phyloP scores from a whole-genome alignment of 225 moss, liverwort and hornwort species.

The Bryoerythrophyllum caledonicum region DNA sequence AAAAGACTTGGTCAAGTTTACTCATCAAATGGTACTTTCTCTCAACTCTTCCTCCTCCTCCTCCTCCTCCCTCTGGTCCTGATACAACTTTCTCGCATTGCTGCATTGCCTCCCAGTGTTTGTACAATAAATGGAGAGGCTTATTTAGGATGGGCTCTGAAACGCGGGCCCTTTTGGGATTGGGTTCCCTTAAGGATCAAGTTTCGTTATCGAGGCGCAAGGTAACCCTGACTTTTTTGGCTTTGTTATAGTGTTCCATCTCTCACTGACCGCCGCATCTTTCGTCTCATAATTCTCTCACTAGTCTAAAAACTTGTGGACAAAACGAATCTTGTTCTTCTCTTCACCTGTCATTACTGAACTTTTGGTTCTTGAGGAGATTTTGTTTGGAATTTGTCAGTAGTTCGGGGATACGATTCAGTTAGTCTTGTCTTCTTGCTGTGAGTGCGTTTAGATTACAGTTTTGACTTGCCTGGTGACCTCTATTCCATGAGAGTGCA shows the following conservation, averaged over 20 bases:
- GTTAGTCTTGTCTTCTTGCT: neutral
- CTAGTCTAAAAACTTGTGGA: neutral
- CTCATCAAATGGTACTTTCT: constrained; percentile 92
- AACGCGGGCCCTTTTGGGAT: constrained; percentile 46
- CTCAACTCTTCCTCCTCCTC: constrained; percentile 18
- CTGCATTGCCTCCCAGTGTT: constrained; percentile 52
- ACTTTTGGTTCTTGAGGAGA: neutral
- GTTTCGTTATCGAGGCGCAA: constrained; percentile 57
- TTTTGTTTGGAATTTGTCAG: too few species aligned
- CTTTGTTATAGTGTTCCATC: constrained; percentile 24
- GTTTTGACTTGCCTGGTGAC: neutral
- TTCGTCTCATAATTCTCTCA: neutral
- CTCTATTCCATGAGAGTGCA: neutral
- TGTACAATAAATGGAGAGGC: constrained; percentile 63
- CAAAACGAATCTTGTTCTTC: neutral
- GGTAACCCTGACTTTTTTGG: constrained; percentile 32
- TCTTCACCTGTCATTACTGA: neutral
- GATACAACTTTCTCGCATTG: constrained; percentile 46
- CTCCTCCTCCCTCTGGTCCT: constrained; percentile 35
- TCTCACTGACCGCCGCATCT: constrained; percentile 18
- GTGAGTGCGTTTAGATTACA: neutral
- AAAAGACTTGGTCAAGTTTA: constrained; percentile 96
- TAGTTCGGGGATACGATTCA: neutral
- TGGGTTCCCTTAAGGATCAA: constrained; percentile 51
- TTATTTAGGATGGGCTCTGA: constrained; percentile 56